Conservation (phyloP, 2,329 filamentous ascomycete genomes). For the Aureobasidium sp. region DNA sequence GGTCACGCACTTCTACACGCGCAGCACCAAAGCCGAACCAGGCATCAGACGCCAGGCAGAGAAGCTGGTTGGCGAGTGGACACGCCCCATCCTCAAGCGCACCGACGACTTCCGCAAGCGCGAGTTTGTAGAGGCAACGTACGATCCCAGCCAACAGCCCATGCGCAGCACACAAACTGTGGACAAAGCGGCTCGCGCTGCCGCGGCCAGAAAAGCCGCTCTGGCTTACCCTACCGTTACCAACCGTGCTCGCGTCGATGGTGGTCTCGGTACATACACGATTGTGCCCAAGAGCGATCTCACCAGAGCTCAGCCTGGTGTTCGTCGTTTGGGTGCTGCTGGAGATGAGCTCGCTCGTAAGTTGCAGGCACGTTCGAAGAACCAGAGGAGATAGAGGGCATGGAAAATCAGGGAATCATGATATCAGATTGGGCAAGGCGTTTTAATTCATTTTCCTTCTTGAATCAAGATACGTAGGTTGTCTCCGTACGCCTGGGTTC, state of each 20-base stretch:
- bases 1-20: slow-evolving; percentile 93
- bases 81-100: slow-evolving; percentile 82
- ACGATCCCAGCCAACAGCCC: slow-evolving; percentile 42
- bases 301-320: slow-evolving; percentile 23
- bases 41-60: slow-evolving; percentile 91
- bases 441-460: too few species aligned
- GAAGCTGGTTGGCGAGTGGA: slow-evolving; percentile 90
- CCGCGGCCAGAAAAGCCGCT: slow-evolving; percentile 42
- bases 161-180: slow-evolving; percentile 18
- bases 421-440: not conserved
- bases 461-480: too few species aligned
- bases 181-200: slow-evolving; percentile 33
- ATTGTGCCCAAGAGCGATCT: slow-evolving; percentile 52
- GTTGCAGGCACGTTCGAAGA: slow-evolving; percentile 12
- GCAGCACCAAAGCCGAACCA: slow-evolving; percentile 80
- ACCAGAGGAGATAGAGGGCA: not conserved
- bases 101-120: slow-evolving; percentile 93
- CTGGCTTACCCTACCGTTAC: slow-evolving; percentile 44
- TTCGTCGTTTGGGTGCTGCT: slow-evolving; percentile 21
- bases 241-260: slow-evolving; percentile 52
- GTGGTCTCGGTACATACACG: slow-evolving; percentile 51
- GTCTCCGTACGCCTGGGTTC: too few species aligned
- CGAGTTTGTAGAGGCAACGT: slow-evolving; percentile 48
- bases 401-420: not conserved
- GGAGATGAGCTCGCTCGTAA: slow-evolving; percentile 28